Conservation (phyloP, 768 basidiomycete genomes). For the Tulasnella sp. region DNA sequence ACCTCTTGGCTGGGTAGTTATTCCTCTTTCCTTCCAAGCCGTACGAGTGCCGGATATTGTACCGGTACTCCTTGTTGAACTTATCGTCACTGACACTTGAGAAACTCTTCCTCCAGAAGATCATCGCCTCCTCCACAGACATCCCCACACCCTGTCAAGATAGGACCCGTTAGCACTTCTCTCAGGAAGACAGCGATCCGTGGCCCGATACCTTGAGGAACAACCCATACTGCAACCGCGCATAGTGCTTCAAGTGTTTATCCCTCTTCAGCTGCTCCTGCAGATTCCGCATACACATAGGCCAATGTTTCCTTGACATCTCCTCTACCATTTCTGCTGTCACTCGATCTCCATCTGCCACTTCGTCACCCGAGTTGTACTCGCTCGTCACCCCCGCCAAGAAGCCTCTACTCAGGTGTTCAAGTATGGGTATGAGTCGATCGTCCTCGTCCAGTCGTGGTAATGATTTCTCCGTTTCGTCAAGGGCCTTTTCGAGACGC, state of each 20-base stretch:
- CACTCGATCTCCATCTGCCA: constrained; percentile 50
- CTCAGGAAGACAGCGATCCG: not conserved
- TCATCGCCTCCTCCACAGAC: constrained; percentile 84
- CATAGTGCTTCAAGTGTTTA: constrained; percentile 86
- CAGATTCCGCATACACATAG: constrained; percentile 86
- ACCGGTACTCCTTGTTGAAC: constrained; percentile 96
- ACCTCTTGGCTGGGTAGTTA: constrained; percentile 83
- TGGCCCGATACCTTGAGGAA: constrained; percentile 70
- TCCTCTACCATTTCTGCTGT: constrained; percentile 93
- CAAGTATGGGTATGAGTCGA: constrained; percentile 75
- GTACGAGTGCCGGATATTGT: constrained; percentile 92
- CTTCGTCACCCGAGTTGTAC: constrained; percentile 48
- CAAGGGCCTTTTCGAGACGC: constrained; percentile 59
- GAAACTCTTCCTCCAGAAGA: constrained; percentile 89
- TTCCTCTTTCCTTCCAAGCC: constrained; percentile 90
- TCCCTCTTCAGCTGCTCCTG: constrained; percentile 69
- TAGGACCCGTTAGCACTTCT: not conserved
- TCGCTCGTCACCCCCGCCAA: constrained; percentile 80
- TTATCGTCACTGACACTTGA: constrained; percentile 72
- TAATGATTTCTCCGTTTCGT: constrained; percentile 77
- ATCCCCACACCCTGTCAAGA: constrained; percentile 68
- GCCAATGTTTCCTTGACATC: constrained; percentile 79
- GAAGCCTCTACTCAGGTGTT: constrained; percentile 90
- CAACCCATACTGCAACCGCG: constrained; percentile 78
- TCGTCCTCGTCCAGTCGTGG: constrained; percentile 92